Base-by-base conservation (phyloP, 2,329 filamentous ascomycete species). In the Taxawa tesnikishii region DNA sequence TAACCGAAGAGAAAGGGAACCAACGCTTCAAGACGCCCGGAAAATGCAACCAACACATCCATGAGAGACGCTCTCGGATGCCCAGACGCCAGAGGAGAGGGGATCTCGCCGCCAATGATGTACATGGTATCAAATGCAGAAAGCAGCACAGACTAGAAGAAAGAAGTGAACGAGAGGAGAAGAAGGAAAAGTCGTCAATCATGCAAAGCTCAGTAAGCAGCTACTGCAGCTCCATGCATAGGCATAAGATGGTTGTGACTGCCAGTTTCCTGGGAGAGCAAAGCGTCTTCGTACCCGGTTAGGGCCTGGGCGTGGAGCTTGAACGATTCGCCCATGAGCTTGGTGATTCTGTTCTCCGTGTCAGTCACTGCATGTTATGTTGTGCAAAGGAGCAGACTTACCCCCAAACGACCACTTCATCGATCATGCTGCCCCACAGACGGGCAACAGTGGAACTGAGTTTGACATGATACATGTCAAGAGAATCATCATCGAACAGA, bases 341-440 rank as follows among this genome's bases (percentile, higher is more conserved):
- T 85, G 47, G 83, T 88, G 53, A 92, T 88, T 36, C 83, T 88
- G 49, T 15, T 24, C 17, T 23, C 30, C 29, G 5, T 31, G 58
- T 76, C 65, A 74, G 70, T 44, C 37, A 42, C 30, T 6, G 4
- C 13, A 21, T 13, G 17, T 6, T 6, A 13, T 3, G 9, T 7
- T 23, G 10, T 12, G 11, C 18, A 6, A 26, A 29, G 26, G n/a
- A 8, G 26, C 15, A 40, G 32, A 81, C 85, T 75, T 79, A 94
- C 85, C 90, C 90, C 90, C 90, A 96, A 39, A 98, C 90, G 46
- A 96, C 88, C 41, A 96, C 90, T 62, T 94, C 90, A 54, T 96
- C 90, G 43, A 96, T 77, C 80, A 96, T 94, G 42, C 84, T 88
- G 48, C 88, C 90, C 90, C 90, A 98, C 28, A 96, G 75, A 48